Conservation (phyloP, 1,284 basidiomycete species). For the Moesziomyces globuligerus region DNA sequence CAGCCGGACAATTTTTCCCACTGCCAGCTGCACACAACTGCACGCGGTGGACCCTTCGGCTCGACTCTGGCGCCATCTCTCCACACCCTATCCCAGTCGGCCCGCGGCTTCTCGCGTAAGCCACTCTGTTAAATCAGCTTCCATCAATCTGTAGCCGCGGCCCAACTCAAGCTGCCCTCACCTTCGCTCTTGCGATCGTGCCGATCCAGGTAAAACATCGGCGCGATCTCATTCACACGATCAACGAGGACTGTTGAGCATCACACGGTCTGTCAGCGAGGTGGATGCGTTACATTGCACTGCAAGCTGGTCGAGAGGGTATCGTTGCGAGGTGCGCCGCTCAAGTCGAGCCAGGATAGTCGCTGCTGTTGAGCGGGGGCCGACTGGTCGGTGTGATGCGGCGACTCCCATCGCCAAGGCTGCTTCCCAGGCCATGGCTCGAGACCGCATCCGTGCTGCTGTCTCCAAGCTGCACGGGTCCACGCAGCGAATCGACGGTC, state of each 20-base stretch:
- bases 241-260: no score
- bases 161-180: no score
- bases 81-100: constrained; percentile 1
- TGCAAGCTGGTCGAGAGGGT: no score
- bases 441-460: no score
- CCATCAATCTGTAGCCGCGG: constrained; percentile 5
- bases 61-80: no score
- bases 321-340: not conserved
- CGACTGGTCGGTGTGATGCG: constrained; percentile 56
- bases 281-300: no score
- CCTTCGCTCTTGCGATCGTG: no score
- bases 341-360: constrained; percentile 8
- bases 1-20: no score
- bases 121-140: not conserved
- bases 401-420: constrained; percentile 9
- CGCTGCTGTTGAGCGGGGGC: constrained; percentile 40
- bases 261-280: constrained; percentile 2
- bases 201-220: not conserved
- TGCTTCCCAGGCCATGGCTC: constrained; percentile 4
- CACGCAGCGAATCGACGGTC: constrained; percentile 59
- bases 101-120: constrained; percentile 15
- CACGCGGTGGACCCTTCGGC: constrained; percentile 12
- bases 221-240: no score
- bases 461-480: constrained; percentile 14
- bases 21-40: no score